phyloP scores from a whole-genome alignment of 805 yeast genomes.

The Torulaspora quercuum region DNA sequence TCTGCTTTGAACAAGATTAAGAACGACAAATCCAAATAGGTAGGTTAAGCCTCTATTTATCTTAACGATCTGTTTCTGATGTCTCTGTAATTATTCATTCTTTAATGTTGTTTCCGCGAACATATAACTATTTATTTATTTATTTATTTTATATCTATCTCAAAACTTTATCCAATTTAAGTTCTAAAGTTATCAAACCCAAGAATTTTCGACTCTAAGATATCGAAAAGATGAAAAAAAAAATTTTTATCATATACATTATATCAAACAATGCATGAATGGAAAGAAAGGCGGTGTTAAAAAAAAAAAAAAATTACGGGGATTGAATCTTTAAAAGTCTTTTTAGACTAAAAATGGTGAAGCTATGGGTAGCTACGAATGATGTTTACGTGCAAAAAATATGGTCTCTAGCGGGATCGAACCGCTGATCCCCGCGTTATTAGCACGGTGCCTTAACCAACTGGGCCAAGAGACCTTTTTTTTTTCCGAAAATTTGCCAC shows the following conservation, averaged over 20 bases:
- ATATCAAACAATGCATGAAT: too few relatives aligned
- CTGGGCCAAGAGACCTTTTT: conserved; percentile 23
- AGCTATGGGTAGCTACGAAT: too few relatives aligned
- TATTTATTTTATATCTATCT: conserved; percentile 7
- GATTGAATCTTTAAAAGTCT: too few relatives aligned
- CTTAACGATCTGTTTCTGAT: conserved; percentile 9
- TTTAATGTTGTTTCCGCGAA: conserved; percentile 12
- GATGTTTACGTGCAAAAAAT: too few relatives aligned
- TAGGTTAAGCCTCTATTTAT: conserved; percentile 1
- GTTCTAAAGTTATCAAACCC: too few relatives aligned
- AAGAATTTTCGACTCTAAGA: too few relatives aligned
- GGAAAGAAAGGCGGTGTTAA: neutral
- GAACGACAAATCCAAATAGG: conserved; percentile 12
- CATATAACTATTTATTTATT: conserved; percentile 16
- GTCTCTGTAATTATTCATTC: conserved; percentile 16
- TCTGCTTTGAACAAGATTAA: conserved; percentile 88
- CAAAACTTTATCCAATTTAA: conserved; percentile 1
- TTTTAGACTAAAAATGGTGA: too few relatives aligned
- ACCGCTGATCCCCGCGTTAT: conserved; percentile 25
- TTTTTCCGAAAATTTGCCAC: too few relatives aligned
- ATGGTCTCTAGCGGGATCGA: conserved; percentile 26
- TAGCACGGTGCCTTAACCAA: conserved; percentile 24
- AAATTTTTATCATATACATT: too few relatives aligned
- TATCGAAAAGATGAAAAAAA: neutral
- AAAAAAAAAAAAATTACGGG: neutral